These are phyloP conservation scores for Saraca asoca DNA, from an alignment of 331 rosid species.

Conservation along the genomic window DNA sequence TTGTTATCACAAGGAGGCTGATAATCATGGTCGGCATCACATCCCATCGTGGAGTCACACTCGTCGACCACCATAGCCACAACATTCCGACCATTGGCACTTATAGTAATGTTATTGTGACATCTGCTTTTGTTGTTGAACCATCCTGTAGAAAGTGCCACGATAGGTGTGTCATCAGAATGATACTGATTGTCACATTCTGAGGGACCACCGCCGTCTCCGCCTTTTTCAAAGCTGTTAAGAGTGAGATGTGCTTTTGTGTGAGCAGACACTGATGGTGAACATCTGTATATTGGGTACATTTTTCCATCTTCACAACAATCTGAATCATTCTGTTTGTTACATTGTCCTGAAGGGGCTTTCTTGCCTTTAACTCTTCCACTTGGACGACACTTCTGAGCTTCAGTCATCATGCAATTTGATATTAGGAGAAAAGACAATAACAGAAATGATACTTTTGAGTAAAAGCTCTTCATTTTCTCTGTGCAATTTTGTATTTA, in stretches of 20 bases:
- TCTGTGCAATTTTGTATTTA: too few relatives aligned
- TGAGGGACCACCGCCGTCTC: constrained; percentile 38
- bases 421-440: constrained; percentile 21
- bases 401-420: constrained; percentile 15
- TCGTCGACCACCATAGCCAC: constrained; percentile 55
- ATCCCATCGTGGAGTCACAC: constrained; percentile 44
- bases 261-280: constrained; percentile 31
- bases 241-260: constrained; percentile 44
- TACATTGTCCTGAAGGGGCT: constrained; percentile 22
- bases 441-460: constrained; percentile 1
- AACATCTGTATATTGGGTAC: constrained; percentile 35
- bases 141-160: constrained; percentile 46
- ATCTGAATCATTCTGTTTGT: constrained; percentile 22
- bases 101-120: constrained; percentile 32
- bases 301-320: constrained; percentile 19
- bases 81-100: constrained; percentile 47
- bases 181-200: constrained; percentile 42
- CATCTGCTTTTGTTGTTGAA: constrained; percentile 39
- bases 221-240: background rate
- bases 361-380: constrained; percentile 17
- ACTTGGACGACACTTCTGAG: constrained; percentile 24
- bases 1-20: constrained; percentile 62
- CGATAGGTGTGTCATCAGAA: constrained; percentile 24
- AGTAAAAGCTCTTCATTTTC: background rate
- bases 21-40: constrained; percentile 50